These are phyloP conservation scores for Emericellopsis cladophorae DNA, from an alignment of 2,329 filamentous ascomycete genomes.

Conservation along the genomic window DNA sequence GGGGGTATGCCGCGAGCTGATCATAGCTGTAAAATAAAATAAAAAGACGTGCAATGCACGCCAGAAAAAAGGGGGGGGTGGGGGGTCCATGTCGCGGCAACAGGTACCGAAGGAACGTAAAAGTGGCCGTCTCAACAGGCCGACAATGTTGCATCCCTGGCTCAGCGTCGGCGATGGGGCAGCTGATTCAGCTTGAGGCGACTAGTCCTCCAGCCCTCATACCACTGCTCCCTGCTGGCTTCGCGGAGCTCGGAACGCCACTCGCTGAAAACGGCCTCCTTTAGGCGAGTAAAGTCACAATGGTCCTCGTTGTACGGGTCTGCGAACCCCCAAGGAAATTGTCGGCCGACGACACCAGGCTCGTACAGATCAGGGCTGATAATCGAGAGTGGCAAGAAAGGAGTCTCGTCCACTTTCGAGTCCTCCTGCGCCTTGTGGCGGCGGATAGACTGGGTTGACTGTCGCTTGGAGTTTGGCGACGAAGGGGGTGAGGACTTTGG, in stretches of 20 bases:
- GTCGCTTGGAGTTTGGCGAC: conserved; percentile 28
- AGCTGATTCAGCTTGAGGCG: conserved; percentile 43
- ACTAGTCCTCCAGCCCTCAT: conserved; percentile 84
- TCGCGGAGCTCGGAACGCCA: conserved; percentile 88
- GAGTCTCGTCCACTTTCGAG: conserved; percentile 38
- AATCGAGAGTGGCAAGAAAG: conserved; percentile 79
- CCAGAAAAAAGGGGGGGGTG: no score
- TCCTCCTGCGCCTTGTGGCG: conserved; percentile 33
- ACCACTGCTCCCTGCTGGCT: conserved; percentile 84
- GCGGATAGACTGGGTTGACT: conserved; percentile 31
- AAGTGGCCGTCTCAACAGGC: no score
- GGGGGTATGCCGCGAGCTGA: conserved; percentile 21
- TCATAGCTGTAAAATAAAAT: conserved; percentile 1
- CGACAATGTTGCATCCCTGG: not conserved
- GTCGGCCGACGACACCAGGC: conserved; percentile 63
- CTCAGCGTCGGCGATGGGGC: conserved; percentile 20
- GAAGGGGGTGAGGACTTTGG: conserved; percentile 21
- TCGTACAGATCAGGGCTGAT: conserved; percentile 91
- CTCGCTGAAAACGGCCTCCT: conserved; percentile 84
- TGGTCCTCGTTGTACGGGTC: conserved; percentile 85
- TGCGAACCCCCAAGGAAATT: conserved; percentile 94
- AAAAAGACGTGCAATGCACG: conserved; percentile 5
- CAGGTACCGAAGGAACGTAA: no score
- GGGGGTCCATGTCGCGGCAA: no score
- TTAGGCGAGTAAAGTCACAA: conserved; percentile 85